Evolutionary conservation across 176 grass and related monocot species (phyloP).

Genomic region (Juncus inflexus): DNA sequence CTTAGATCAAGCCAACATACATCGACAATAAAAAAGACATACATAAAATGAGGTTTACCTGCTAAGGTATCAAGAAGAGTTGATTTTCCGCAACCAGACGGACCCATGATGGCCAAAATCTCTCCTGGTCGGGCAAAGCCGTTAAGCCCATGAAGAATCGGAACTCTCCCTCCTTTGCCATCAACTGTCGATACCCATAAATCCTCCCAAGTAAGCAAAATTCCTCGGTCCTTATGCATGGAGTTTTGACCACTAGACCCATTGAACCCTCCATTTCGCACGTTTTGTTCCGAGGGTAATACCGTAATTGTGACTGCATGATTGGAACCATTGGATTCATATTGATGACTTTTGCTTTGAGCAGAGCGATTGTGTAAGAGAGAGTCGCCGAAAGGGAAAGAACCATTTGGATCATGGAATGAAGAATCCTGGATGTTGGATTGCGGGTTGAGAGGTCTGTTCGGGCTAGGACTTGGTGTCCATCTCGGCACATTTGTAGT

Average conservation of each 20-base stretch:
- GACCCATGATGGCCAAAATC: slow-evolving; percentile 17
- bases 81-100: slow-evolving; percentile 20
- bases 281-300: neutral
- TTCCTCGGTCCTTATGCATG: neutral
- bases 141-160: slow-evolving; percentile 6
- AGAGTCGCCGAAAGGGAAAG: slow-evolving; percentile 53
- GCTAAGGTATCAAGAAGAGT: slow-evolving; percentile 18
- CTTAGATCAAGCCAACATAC: no score
- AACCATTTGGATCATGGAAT: neutral
- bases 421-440: neutral
- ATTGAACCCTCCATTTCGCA: no score
- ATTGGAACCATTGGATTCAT: slow-evolving; percentile 20
- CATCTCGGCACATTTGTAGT: slow-evolving; percentile 52
- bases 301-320: neutral
- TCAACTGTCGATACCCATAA: slow-evolving; percentile 6
- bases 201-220: slow-evolving; percentile 17
- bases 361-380: slow-evolving; percentile 15
- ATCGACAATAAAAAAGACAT: no score
- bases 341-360: slow-evolving; percentile 5
- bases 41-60: neutral
- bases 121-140: slow-evolving; percentile 2
- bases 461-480: slow-evolving; percentile 43
- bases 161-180: neutral
- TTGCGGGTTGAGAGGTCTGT: neutral
- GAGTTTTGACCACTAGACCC: slow-evolving; percentile 12